Conservation (phyloP, 805 yeast genomes). For the Candida ficus region DNA sequence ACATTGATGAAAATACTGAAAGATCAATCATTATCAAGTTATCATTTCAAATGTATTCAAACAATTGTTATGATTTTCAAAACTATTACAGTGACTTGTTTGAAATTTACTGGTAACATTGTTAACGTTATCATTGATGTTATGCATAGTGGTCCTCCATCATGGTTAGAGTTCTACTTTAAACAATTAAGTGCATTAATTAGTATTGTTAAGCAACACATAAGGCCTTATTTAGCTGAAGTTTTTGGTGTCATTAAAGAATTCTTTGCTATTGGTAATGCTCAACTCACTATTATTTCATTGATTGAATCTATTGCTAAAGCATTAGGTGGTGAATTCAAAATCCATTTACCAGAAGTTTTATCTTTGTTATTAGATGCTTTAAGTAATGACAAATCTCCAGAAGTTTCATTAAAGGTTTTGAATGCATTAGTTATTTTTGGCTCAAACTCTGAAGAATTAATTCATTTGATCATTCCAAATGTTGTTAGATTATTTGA, state of each 20-base stretch:
- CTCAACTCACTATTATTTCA: conserved; percentile 75
- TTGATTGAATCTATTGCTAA: conserved; percentile 79
- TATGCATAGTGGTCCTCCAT: conserved; percentile 74
- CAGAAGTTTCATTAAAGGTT: conserved; percentile 64
- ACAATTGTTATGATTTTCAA: conserved; percentile 90
- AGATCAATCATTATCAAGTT: conserved; percentile 78
- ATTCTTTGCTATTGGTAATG: conserved; percentile 54
- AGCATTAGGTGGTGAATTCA: conserved; percentile 90
- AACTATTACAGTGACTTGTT: conserved; percentile 83
- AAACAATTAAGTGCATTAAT: conserved; percentile 81
- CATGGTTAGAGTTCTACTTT: conserved; percentile 81
- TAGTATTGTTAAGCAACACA: conserved; percentile 81
- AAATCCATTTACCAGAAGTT: conserved; percentile 71
- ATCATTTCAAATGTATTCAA: conserved; percentile 90
- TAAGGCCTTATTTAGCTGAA: conserved; percentile 73
- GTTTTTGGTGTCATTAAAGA: conserved; percentile 73
- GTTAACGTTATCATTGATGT: conserved; percentile 84
- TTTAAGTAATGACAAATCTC: conserved; percentile 65
- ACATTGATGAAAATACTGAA: conserved; percentile 78
- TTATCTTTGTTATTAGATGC: conserved; percentile 72
- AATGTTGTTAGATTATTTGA: conserved; percentile 79
- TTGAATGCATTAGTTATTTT: conserved; percentile 79
- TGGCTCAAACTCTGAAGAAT: conserved; percentile 85
- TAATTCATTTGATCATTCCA: conserved; percentile 82
- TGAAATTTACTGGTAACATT: conserved; percentile 80